A percentile compares a stretch with the other conserved stretches of the same genome.
phyloP scores from a whole-genome alignment of 352 stramenopile species.

The Pythium dissotocum region DNA sequence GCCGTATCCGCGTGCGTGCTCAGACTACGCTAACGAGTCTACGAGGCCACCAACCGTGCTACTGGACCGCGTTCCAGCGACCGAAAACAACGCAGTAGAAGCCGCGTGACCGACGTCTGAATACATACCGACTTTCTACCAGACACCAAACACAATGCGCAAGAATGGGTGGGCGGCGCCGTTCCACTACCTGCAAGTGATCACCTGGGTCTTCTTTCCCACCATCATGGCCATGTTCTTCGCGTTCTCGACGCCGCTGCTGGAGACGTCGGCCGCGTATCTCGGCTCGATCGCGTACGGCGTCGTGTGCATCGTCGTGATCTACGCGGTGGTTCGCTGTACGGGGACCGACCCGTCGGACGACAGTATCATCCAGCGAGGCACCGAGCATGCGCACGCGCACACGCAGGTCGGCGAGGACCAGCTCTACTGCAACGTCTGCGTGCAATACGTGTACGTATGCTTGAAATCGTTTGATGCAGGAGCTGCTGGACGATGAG shows the following conservation, averaged over 20 bases:
- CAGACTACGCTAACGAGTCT: neutral
- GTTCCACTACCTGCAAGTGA: slow-evolving; percentile 82
- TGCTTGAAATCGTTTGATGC: too few species aligned
- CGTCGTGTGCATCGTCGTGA: slow-evolving; percentile 48
- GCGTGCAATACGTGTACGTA: slow-evolving; percentile 86
- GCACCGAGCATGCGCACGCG: slow-evolving; percentile 19
- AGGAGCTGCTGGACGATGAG: neutral
- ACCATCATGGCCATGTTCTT: slow-evolving; percentile 81
- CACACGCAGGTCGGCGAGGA: slow-evolving; percentile 37
- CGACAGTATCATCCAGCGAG: slow-evolving; percentile 55
- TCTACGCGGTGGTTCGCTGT: slow-evolving; percentile 54
- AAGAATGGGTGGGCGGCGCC: slow-evolving; percentile 81
- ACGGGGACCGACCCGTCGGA: slow-evolving; percentile 80
- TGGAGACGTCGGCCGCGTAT: slow-evolving; percentile 50
- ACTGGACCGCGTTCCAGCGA: neutral
- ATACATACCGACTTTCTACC: neutral
- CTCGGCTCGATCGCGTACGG: slow-evolving; percentile 56
- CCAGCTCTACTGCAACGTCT: slow-evolving; percentile 87
- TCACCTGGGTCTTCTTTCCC: slow-evolving; percentile 84
- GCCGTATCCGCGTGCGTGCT: neutral
- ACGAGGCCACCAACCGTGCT: neutral
- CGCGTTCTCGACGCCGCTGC: slow-evolving; percentile 74
- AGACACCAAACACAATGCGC: slow-evolving; percentile 28
- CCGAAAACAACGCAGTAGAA: neutral
- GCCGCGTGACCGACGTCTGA: neutral